Percentiles rank a stretch among this genome's conserved stretches.
Evolutionary conservation across 352 stramenopile genomes (phyloP).

Genomic region (Pythium plurisporium): DNA sequence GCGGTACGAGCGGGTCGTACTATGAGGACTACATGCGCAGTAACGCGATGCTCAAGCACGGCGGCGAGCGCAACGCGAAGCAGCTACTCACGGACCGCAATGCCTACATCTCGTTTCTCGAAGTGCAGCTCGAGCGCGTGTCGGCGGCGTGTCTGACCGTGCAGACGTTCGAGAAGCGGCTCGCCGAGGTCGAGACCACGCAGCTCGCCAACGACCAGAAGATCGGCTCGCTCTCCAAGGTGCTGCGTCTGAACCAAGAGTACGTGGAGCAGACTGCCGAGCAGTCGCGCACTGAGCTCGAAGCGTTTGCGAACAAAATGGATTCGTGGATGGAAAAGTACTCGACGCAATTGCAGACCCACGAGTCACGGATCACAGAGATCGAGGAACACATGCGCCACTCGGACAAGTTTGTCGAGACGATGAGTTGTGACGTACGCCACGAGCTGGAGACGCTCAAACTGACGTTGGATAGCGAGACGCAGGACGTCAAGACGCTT

Average conservation of each 20-base stretch:
- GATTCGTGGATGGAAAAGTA: slow-evolving; percentile 71
- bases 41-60: slow-evolving; percentile 67
- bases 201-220: slow-evolving; percentile 48
- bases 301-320: slow-evolving; percentile 32
- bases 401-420: slow-evolving; percentile 39
- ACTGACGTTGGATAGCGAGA: slow-evolving; percentile 27
- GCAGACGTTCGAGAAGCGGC: slow-evolving; percentile 62
- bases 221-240: slow-evolving; percentile 59
- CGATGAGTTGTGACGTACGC: slow-evolving; percentile 28
- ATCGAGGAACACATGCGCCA: slow-evolving; percentile 38
- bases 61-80: slow-evolving; percentile 45
- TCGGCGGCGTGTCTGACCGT: slow-evolving; percentile 71
- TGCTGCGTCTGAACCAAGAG: slow-evolving; percentile 68
- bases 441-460: slow-evolving; percentile 23
- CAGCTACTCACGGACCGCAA: slow-evolving; percentile 79
- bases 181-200: slow-evolving; percentile 46
- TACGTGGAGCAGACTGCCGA: slow-evolving; percentile 55
- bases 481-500: slow-evolving; percentile 48
- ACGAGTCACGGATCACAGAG: slow-evolving; percentile 31
- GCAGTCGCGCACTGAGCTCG: slow-evolving; percentile 34
- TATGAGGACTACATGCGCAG: slow-evolving; percentile 82
- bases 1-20: slow-evolving; percentile 51
- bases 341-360: slow-evolving; percentile 34
- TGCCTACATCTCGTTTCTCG: slow-evolving; percentile 86
- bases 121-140: slow-evolving; percentile 84